Base-by-base conservation (phyloP, 768 basidiomycete genomes). In the Auriscalpium microsporum region DNA sequence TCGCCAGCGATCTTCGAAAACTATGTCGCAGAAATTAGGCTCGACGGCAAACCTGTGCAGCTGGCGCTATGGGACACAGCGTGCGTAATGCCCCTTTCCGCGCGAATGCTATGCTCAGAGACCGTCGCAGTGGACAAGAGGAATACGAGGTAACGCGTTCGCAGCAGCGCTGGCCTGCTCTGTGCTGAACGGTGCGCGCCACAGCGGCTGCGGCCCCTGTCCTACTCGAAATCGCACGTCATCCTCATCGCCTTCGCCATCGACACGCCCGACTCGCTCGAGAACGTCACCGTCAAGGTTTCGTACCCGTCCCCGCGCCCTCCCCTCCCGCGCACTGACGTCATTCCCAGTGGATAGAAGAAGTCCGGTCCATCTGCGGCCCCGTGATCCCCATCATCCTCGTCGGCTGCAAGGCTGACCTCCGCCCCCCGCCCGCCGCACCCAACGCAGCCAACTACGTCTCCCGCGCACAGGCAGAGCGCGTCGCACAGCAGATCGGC, bases 21-120 rank as follows among this genome's bases (percentile, higher is more conserved):
- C 68, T 97, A 95, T 72, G 95, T 98, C 61, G 95, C 96, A 48
- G 96, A 99, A 77, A 97, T 99, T 65, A 79, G 92, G 63, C 77
- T 99, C 52, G 96, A 99, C 71, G 94, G 94, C 62, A 98, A 98
- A 71, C 91, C 94, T 38, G 92, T 99, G 16, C 94, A 98, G 70
- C 73, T 98, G 56, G 95, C 96, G 44, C 73, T 98, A 45, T 98
- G 96, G 96, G 96, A 99, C 79, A 98, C 96, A 53, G 96, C 96
- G 94, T 96, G 69, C 71, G 90, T 85, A 56, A 34, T 46, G 48
- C 46, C 51, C 49, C 53, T 40, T 55, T 54, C 48, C 48, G 54
- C 34, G 21, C 37, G 47, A 33, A 14, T 9, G 34, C 11, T 9
- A 38, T 10, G 10, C 51, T 56, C 52, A 52, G 57, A 34, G 51